Conservation (phyloP, 2,329 filamentous ascomycete genomes). For the Fusarium sp. region DNA sequence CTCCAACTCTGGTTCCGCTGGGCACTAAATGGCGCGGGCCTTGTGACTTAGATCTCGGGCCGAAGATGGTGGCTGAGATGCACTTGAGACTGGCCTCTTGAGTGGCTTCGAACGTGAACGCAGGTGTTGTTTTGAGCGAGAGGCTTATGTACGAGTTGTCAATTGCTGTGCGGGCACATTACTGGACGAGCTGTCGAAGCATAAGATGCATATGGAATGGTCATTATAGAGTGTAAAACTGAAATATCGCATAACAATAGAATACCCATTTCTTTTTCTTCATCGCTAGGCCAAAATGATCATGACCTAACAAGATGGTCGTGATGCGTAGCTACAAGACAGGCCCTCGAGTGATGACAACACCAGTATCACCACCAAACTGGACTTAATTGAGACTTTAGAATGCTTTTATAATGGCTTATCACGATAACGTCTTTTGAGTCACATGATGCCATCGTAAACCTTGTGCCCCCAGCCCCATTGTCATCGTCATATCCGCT, state of each 20-base stretch:
- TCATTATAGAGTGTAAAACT: neutral
- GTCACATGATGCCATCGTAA: neutral
- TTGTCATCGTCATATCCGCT: conserved; percentile 5
- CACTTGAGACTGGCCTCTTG: neutral
- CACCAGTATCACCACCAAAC: rapidly evolving
- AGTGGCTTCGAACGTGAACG: neutral
- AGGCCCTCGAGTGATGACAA: rapidly evolving
- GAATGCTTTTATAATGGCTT: rapidly evolving
- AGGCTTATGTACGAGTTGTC: neutral
- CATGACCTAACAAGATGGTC: neutral
- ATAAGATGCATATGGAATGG: too few species aligned
- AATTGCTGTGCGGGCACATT: neutral
- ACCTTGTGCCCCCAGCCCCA: neutral
- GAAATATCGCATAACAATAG: neutral
- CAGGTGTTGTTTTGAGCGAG: neutral
- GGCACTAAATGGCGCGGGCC: neutral
- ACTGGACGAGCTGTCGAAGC: neutral
- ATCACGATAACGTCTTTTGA: neutral
- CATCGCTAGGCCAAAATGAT: neutral
- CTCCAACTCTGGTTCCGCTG: conserved; percentile 42
- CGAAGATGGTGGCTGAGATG: neutral
- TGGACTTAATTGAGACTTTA: too few species aligned
- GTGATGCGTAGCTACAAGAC: rapidly evolving
- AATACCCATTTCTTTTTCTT: neutral
- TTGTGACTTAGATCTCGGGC: neutral